Evolutionary conservation across 2,329 filamentous ascomycete species (phyloP).

Genomic region (Alternaria triticimaculans): DNA sequence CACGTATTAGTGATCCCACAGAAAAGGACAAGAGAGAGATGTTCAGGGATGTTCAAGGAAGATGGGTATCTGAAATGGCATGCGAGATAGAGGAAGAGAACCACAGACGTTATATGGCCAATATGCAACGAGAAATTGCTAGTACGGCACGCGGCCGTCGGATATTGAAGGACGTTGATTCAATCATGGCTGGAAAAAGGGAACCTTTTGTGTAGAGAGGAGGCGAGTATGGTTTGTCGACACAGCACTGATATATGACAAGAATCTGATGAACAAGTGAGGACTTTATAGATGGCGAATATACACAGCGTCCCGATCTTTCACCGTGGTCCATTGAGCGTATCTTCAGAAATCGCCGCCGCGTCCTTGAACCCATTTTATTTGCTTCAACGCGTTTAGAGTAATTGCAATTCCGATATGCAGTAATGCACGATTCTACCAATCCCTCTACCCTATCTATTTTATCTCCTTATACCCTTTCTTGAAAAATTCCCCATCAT

Average conservation of each 20-base stretch:
- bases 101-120: neutral
- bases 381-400: neutral
- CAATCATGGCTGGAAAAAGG: neutral
- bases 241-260: neutral
- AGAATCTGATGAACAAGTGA: neutral
- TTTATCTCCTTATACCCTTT: neutral
- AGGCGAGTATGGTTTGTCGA: neutral
- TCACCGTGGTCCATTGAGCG: neutral
- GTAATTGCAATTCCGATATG: neutral
- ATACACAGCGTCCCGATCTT: neutral
- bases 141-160: neutral
- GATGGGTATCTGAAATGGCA: neutral
- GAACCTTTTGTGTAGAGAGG: neutral
- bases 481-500: neutral
- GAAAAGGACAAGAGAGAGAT: neutral
- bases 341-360: neutral
- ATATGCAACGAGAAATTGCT: neutral
- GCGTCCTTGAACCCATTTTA: neutral
- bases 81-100: neutral
- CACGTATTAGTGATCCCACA: neutral
- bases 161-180: neutral
- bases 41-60: neutral
- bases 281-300: neutral
- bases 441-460: neutral
- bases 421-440: neutral